A percentile compares a stretch with the other conserved stretches of the same genome.
These are phyloP conservation scores for Strobilomyces confusus DNA, from an alignment of 768 basidiomycete species.

Conservation along the genomic window DNA sequence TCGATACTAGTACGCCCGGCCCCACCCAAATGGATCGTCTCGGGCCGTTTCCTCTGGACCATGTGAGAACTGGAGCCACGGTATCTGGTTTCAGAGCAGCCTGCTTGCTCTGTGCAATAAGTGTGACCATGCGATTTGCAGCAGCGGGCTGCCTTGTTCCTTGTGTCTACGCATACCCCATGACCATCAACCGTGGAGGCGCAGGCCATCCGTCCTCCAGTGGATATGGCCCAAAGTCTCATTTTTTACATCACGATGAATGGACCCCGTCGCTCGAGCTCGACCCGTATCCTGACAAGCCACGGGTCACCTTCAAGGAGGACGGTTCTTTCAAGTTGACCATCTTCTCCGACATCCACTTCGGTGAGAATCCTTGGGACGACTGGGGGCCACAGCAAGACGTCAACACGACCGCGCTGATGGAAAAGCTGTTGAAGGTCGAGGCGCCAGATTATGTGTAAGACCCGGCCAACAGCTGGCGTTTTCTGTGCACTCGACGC, in stretches of 20 bases:
- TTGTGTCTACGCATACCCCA: conserved; percentile 11
- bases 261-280: conserved; percentile 6
- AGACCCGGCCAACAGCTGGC: conserved; percentile 14
- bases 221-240: background rate
- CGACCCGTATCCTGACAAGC: conserved; percentile 44
- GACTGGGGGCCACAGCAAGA: conserved; percentile 67
- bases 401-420: conserved; percentile 54
- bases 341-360: conserved; percentile 73
- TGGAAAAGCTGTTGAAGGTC: conserved; percentile 49
- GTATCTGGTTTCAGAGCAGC: background rate
- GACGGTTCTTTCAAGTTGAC: conserved; percentile 70
- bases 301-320: conserved; percentile 49
- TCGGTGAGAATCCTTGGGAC: conserved; percentile 72
- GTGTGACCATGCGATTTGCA: conserved; percentile 1
- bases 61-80: too few relatives aligned
- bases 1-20: too few relatives aligned
- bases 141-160: background rate
- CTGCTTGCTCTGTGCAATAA: background rate
- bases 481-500: background rate
- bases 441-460: conserved; percentile 72
- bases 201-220: background rate
- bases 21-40: too few relatives aligned
- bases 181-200: conserved; percentile 13
- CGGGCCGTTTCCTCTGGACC: too few relatives aligned
- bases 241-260: background rate